These are phyloP conservation scores for Pilatotrama ljubarskyi DNA, from an alignment of 768 basidiomycete genomes.

Conservation along the genomic window DNA sequence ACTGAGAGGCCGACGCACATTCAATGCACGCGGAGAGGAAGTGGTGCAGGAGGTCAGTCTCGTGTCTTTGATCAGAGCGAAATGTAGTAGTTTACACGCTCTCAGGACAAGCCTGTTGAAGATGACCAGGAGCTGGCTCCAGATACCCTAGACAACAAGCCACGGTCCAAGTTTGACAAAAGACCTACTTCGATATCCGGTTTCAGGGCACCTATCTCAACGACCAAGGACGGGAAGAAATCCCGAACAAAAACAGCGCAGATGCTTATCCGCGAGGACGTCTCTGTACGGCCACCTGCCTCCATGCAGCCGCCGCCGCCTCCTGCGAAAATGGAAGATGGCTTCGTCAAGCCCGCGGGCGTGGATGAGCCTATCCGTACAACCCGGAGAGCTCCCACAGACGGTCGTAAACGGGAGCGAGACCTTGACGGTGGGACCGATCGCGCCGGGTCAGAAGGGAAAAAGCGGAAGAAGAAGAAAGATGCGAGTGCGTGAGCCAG, in stretches of 20 bases:
- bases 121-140: background rate
- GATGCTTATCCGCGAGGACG: conserved; percentile 27
- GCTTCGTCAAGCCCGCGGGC: conserved; percentile 58
- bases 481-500: conserved; percentile 2
- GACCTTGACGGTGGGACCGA: conserved; percentile 5
- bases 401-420: conserved; percentile 17
- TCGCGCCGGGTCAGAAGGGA: conserved; percentile 8
- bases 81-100: background rate
- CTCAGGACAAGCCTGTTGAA: background rate
- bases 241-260: conserved; percentile 24
- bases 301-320: background rate
- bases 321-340: background rate
- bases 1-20: conserved; percentile 53
- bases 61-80: background rate
- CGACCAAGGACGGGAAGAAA: conserved; percentile 19
- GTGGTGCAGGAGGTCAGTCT: conserved; percentile 33
- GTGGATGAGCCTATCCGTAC: conserved; percentile 46
- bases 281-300: conserved; percentile 10
- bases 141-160: conserved; percentile 6
- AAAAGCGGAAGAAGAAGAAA: conserved; percentile 26
- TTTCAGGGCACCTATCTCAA: conserved; percentile 24
- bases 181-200: conserved; percentile 28
- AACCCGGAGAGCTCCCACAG: background rate
- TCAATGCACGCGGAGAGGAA: conserved; percentile 52
- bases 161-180: conserved; percentile 5